Conservation (phyloP, 306 rosid genomes). For the Prunus mongolica region DNA sequence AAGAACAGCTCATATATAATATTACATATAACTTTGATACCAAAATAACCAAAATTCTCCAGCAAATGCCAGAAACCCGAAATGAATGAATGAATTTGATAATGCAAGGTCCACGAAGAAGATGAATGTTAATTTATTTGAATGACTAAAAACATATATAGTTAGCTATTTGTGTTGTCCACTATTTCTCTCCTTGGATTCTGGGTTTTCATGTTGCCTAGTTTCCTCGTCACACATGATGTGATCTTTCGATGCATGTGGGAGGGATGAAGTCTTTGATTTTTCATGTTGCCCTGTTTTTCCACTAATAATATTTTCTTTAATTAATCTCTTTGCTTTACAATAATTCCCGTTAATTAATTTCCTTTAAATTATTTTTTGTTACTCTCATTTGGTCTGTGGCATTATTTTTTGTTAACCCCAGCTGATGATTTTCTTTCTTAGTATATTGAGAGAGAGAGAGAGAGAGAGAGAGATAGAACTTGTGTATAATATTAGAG, state of each 20-base stretch:
- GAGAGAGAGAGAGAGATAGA: too few relatives aligned
- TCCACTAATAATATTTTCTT: neutral
- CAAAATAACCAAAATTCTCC: constrained; percentile 48
- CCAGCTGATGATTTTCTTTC: neutral
- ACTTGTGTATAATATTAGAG: constrained; percentile 7
- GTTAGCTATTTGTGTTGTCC: neutral
- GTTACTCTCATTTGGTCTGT: neutral
- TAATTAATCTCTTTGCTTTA: too few relatives aligned
- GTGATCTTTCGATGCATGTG: constrained; percentile 12
- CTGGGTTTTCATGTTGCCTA: constrained; percentile 75
- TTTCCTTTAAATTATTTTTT: neutral
- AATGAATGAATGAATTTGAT: constrained; percentile 21
- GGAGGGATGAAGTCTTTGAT: constrained; percentile 17
- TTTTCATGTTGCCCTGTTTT: neutral
- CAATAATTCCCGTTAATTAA: neutral
- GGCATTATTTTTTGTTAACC: neutral
- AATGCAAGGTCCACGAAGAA: constrained; percentile 45
- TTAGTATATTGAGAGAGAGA: neutral
- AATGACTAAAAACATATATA: neutral
- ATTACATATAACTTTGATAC: constrained; percentile 9
- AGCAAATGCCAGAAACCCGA: constrained; percentile 53
- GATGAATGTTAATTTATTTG: neutral
- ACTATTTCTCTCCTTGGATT: constrained; percentile 57
- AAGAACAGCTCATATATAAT: neutral
- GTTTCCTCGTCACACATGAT: constrained; percentile 76